Conservation (phyloP, 495 filamentous ascomycete species). For the Penicillium longicatenatum region DNA sequence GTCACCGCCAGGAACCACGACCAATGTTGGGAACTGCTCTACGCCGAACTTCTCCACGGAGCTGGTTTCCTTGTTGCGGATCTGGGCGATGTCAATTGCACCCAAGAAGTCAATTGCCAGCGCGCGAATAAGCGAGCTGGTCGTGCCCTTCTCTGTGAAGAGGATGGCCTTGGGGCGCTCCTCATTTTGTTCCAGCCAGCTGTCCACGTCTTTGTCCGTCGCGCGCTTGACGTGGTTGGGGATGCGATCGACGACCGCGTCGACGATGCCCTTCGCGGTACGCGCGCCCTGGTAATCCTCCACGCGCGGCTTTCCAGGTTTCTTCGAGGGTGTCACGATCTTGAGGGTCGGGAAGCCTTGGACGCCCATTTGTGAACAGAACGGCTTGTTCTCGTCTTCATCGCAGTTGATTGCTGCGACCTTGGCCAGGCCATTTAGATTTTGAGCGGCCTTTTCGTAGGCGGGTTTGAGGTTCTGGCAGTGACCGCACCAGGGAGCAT, state of each 20-base stretch:
- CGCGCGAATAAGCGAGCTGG: constrained; percentile 77
- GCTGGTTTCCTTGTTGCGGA: constrained; percentile 77
- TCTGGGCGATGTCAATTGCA: constrained; percentile 77
- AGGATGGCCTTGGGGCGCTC: constrained; percentile 83
- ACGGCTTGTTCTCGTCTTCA: constrained; percentile 86
- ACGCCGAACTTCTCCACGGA: constrained; percentile 76
- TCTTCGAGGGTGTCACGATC: constrained; percentile 84
- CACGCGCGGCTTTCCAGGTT: constrained; percentile 76
- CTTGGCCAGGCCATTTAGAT: constrained; percentile 85
- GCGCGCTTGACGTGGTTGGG: constrained; percentile 87
- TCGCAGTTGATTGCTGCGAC: constrained; percentile 96
- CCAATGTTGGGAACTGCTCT: constrained; percentile 72
- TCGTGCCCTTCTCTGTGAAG: constrained; percentile 93
- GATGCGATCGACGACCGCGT: constrained; percentile 82
- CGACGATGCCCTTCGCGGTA: constrained; percentile 81
- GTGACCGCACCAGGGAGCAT: constrained; percentile 95
- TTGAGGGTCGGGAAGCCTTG: constrained; percentile 97
- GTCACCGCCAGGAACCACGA: constrained; percentile 77
- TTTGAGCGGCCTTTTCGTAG: constrained; percentile 91
- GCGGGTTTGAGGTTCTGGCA: constrained; percentile 94
- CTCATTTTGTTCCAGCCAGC: constrained; percentile 72
- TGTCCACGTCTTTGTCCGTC: constrained; percentile 75
- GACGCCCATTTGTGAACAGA: constrained; percentile 87
- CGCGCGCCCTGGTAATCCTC: constrained; percentile 91
- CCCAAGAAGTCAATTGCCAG: constrained; percentile 92